These are phyloP conservation scores for Xylariales sp. DNA, from an alignment of 2,329 filamentous ascomycete species.

Conservation along the genomic window DNA sequence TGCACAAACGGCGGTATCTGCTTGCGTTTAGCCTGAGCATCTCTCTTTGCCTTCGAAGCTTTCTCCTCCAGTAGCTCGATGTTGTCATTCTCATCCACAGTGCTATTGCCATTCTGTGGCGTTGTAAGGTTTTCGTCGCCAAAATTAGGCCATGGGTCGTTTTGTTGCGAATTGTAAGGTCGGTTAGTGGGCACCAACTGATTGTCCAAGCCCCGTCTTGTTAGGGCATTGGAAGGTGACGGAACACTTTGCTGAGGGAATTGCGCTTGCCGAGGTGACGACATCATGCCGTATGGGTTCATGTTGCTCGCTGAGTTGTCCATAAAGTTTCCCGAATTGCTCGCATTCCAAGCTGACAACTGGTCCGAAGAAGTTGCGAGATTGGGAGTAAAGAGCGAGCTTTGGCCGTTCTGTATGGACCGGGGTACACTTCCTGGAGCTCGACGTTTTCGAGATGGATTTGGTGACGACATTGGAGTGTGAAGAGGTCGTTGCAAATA, in stretches of 20 bases:
- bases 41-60: conserved; percentile 77
- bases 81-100: conserved; percentile 58
- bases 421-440: conserved; percentile 26
- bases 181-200: conserved; percentile 37
- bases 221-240: conserved; percentile 41
- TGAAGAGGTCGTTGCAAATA: not conserved
- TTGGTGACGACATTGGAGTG: conserved; percentile 18
- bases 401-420: conserved; percentile 29
- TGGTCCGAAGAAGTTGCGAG: conserved; percentile 36
- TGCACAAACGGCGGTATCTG: conserved; percentile 97
- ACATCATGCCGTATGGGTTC: conserved; percentile 27
- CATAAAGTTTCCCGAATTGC: conserved; percentile 25
- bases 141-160: conserved; percentile 34
- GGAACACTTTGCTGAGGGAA: conserved; percentile 26
- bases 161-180: conserved; percentile 22
- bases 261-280: conserved; percentile 25
- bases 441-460: conserved; percentile 29
- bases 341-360: conserved; percentile 50
- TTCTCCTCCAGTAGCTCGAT: conserved; percentile 75
- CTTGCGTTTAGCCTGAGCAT: conserved; percentile 85
- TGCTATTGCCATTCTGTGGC: conserved; percentile 29
- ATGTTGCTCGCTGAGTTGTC: conserved; percentile 28
- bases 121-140: conserved; percentile 39
- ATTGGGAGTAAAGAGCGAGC: conserved; percentile 22
- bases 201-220: conserved; percentile 47